Evolutionary conservation across 2,329 filamentous ascomycete species (phyloP), one percentile per base, ranked within the genome.

Genomic region (Cadophora gregata): DNA sequence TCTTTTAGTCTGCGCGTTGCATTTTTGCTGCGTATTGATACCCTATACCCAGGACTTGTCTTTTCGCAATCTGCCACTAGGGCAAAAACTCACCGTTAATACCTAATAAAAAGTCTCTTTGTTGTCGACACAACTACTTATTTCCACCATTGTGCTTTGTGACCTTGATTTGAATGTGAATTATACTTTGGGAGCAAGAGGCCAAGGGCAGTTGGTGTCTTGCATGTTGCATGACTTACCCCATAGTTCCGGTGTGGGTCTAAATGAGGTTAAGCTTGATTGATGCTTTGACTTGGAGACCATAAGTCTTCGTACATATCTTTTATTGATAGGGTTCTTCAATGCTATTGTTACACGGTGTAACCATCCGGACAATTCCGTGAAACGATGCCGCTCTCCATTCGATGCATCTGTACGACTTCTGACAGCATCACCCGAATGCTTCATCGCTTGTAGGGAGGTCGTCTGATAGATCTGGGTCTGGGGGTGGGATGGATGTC

Each of bases 11-110:
- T 71, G 67, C 69, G 69, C 69, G 69, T 70, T 71, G 72, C 73
- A 72, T 74, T 73, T 71, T 65, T 70, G 71, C 73, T 75, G 74
- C 73, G 75, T 76, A 75, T 77, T 78, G 77, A 78, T 78, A 78
- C 77, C 77, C 75, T 77, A 78, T 78, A 78, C 77, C 76, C 76
- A 77, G 77, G 76, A 75, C 74, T 47, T 51, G 50, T 77, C 74
- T 74, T 74, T 76, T 74, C 69, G 73, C 75, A 76, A 76, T 77
- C 76, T 77, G 76, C 76, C 76, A 75, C 69, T 78, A 77, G 75
- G 76, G 76, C 76, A 77, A 73, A 69, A 68, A 69, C 64, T 69
- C 68, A 62, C 66, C 67, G 71, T 64, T 78, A 78, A 78, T 78
- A 78, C 67, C 67, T 78, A 78, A 78, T 78, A 76, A 75, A 75